Evolutionary conservation across 2,329 filamentous ascomycete genomes (phyloP).

Genomic region (Microsporum ferrugineum): DNA sequence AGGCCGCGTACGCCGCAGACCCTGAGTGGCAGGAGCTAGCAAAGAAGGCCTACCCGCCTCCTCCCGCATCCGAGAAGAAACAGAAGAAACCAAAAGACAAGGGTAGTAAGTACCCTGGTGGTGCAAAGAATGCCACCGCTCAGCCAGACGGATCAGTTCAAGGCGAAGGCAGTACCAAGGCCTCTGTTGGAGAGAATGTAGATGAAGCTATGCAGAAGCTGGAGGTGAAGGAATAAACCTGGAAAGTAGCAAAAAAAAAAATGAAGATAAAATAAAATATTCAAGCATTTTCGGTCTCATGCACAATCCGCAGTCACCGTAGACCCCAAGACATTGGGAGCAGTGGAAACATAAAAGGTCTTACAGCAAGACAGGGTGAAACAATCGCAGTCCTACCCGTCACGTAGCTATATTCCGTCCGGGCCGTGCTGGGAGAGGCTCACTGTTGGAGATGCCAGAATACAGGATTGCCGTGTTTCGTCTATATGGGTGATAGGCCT

Average conservation of each 20-base stretch:
- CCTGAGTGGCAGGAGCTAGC: conserved; percentile 71
- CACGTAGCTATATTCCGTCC: background rate
- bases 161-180: conserved; percentile 6
- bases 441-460: background rate
- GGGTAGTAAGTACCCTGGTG: conserved; percentile 53
- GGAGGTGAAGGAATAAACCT: conserved; percentile 2
- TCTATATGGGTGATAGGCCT: background rate
- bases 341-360: background rate
- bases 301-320: background rate
- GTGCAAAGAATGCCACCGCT: conserved; percentile 3
- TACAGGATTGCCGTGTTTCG: background rate
- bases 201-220: conserved; percentile 10
- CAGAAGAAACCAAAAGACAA: conserved; percentile 66
- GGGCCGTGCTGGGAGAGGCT: background rate
- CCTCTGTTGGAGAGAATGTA: conserved; percentile 5
- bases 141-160: conserved; percentile 9
- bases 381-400: background rate
- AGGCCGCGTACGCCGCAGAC: conserved; percentile 56
- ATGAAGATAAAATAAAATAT: background rate
- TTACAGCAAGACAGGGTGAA: background rate
- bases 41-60: conserved; percentile 68
- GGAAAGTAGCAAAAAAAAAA: background rate
- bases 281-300: background rate
- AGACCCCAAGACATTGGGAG: background rate
- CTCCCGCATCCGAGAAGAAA: conserved; percentile 53